Evolutionary conservation across 2,329 filamentous ascomycete genomes (phyloP), one percentile per base, ranked within the genome.

Genomic region (Coleophoma eucalyptorum): DNA sequence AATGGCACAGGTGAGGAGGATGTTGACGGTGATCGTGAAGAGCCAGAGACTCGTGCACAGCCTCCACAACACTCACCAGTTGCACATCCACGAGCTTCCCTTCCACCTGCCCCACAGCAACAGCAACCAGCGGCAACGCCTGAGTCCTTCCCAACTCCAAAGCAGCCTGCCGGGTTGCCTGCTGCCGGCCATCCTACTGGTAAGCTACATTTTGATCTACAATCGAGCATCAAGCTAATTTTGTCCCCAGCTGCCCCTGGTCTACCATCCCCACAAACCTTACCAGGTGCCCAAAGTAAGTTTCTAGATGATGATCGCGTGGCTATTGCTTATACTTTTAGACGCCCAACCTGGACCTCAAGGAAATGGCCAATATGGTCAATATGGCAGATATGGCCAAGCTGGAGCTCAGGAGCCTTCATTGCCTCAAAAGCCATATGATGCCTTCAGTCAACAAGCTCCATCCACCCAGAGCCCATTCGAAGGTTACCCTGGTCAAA

Each of bases 51-150:
- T 50, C 86, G 93, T 64, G 86, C 90, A 58, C 93, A 97, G 66
- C 91, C 93, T 55, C 93, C 93, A 26, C 90, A 93, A 59, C 92
- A 96, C 66, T 97, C 94, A 16, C 94, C 94, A 34, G 83, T 93
- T 55, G 80, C 90, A 49, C 42, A 44, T 16, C 93, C 94, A 55
- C 84, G 92, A 62, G 87, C 94, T 55, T 89, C 93, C 12, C 79
- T 97, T 21, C 93, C 94, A 58, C 92, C 92, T 35, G 84, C 80
- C 15, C 64, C 65, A 42, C 67, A 75, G 18, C 79, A 83, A 53
- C 67, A 75, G 18, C 79, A 83, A 54, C 70, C 79, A 16, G 70
- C 77, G 32, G 62, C 78, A 8, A 72, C 76, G n/a, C 73, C 80
- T 13, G 83, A 86, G 37, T 60, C 76, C 8, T 78, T 83, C 61